Base-by-base conservation (phyloP, 139 green algal genomes). In the Medakamo hakoo region DNA sequence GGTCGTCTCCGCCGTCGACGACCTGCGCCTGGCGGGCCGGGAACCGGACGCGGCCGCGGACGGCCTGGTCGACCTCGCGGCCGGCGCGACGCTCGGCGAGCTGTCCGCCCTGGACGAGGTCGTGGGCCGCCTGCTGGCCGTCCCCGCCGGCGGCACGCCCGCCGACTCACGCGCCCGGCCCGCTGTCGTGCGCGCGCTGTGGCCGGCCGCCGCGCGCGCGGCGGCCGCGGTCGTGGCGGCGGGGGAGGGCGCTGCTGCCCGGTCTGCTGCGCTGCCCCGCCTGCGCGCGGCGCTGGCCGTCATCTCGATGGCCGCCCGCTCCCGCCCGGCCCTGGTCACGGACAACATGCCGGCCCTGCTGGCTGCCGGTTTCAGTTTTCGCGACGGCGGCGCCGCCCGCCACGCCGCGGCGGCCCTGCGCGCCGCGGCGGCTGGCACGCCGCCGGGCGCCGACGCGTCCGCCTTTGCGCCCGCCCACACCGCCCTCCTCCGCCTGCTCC, bases 21-120 rank as follows among this genome's bases (percentile, higher is more conserved):
- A 81, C 59, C 71, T 87, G 59, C 81, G 84, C 75, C 56, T 90
- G 23, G 67, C 70, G 27, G 72, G 72, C 30, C 73, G 72, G 72
- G 59, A 63, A 9, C 64, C 75, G 0, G 60, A 63, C 24, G 30
- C 80, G 25, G 73, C 74, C 5, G 84, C 84, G 0, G 32, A 71
- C 27, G 75, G 74, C 58, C 71, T 93, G 27, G 57, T 86, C 22
- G 68, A 79, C 30, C 71, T 94, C 3, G 74, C 72, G 4, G 49
- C 68, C 5, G 78, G 76, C 27, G 62, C 78, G 27, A 81, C 66
- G 4, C 59, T 92, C 9, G 84, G 82, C 1, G 86, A 94, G 67
- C 69, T 96, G 52, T 70, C 78, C 4, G 64, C 83, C 0, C 62
- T 95, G 60, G 85, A 93, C 70, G 73, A 79, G 63, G 68, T 84